Evolutionary conservation across 2,329 filamentous ascomycete species (phyloP).

Genomic region (Clonostachys solani): DNA sequence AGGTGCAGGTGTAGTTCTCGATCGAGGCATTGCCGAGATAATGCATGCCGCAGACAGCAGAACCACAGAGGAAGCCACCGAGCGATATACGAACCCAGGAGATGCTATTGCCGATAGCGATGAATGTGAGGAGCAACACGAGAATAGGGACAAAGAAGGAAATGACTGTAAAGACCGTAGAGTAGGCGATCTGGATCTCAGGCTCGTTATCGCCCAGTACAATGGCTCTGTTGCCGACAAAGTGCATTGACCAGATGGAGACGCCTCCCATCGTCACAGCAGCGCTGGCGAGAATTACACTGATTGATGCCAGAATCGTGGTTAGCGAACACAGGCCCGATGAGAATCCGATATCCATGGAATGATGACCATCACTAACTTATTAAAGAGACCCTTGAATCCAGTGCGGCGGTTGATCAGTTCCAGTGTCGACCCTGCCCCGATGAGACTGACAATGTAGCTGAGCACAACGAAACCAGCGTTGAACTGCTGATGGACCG

Average conservation of each 20-base stretch:
- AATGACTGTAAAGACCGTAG: conserved; percentile 63
- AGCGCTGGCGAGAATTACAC: conserved; percentile 59
- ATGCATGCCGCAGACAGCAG: conserved; percentile 80
- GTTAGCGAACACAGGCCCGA: too few relatives aligned
- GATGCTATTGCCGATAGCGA: conserved; percentile 59
- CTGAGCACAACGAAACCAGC: conserved; percentile 67
- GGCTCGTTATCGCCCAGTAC: conserved; percentile 58
- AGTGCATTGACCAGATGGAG: conserved; percentile 76
- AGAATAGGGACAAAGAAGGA: conserved; percentile 79
- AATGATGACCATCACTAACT: conserved; percentile 38
- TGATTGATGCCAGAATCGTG: conserved; percentile 15
- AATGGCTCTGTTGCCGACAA: conserved; percentile 78
- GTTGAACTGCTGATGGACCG: conserved; percentile 45
- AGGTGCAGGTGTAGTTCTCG: conserved; percentile 67
- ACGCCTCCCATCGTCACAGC: conserved; percentile 71
- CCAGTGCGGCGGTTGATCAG: conserved; percentile 74
- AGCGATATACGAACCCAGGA: conserved; percentile 53
- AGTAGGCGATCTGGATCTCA: conserved; percentile 71
- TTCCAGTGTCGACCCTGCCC: conserved; percentile 76
- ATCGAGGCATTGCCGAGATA: conserved; percentile 82
- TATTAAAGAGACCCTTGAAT: conserved; percentile 63
- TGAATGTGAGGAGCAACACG: conserved; percentile 71
- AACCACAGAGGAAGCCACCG: conserved; percentile 67
- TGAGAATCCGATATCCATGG: neutral
- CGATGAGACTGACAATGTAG: conserved; percentile 71